phyloP scores from a whole-genome alignment of 257 asterid genomes.

The Prunella vulgaris region DNA sequence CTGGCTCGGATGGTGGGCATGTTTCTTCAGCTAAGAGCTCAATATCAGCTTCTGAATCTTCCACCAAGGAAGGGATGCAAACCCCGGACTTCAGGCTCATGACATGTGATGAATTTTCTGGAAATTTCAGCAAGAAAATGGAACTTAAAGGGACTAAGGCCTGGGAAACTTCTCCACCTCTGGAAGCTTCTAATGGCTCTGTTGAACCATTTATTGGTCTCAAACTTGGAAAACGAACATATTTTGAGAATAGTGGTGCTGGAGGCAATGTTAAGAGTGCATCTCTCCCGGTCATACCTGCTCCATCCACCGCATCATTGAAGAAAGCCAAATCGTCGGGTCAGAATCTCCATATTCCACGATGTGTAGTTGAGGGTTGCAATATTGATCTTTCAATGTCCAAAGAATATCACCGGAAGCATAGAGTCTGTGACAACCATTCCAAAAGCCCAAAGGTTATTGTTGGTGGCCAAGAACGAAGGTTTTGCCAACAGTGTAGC shows the following conservation, averaged over 20 bases:
- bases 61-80: conserved; percentile 42
- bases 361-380: conserved; percentile 88
- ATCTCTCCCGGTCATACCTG: conserved; percentile 37
- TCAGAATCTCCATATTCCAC: conserved; percentile 38
- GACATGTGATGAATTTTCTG: conserved; percentile 34
- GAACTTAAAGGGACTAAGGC: conserved; percentile 24
- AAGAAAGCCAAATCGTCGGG: conserved; percentile 50
- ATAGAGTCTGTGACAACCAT: conserved; percentile 76
- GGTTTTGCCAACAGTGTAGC: conserved; percentile 99
- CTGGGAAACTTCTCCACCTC: conserved; percentile 40
- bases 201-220: conserved; percentile 61
- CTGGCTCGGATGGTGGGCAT: conserved; percentile 60
- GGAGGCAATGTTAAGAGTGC: conserved; percentile 46
- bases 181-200: conserved; percentile 49
- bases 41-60: conserved; percentile 69
- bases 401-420: conserved; percentile 87
- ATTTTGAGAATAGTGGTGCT: conserved; percentile 50
- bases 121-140: conserved; percentile 22
- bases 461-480: conserved; percentile 67
- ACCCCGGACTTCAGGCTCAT: conserved; percentile 42
- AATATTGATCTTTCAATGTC: conserved; percentile 63
- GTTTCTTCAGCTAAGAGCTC: conserved; percentile 81
- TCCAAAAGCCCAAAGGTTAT: conserved; percentile 70
- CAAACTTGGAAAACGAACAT: conserved; percentile 83
- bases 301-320: conserved; percentile 7